Conservation (phyloP, 106 monocot genomes). For the Dendrobium huoshanense region DNA sequence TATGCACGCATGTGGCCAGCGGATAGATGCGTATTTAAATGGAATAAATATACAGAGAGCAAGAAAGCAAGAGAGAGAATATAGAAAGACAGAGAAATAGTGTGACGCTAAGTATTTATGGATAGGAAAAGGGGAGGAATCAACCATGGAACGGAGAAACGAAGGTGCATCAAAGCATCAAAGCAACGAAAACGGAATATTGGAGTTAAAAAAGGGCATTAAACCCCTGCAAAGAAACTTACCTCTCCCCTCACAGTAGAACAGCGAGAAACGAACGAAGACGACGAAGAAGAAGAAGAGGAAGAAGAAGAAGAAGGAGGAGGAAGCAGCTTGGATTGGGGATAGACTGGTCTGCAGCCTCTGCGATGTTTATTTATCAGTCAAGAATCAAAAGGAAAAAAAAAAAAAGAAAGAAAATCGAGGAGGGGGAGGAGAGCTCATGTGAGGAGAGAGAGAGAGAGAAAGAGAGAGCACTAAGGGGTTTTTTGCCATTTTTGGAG, state of each 20-base stretch:
- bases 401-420: background rate
- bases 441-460: background rate
- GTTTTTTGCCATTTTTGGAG: slow-evolving; percentile 4
- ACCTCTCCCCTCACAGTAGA: background rate
- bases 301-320: background rate
- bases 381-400: too few relatives aligned
- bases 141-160: slow-evolving; percentile 20
- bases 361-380: background rate
- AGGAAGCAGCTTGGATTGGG: background rate
- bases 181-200: slow-evolving; percentile 9
- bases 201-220: background rate
- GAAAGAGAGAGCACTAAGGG: background rate
- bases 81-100: slow-evolving; percentile 5
- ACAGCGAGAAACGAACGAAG: background rate
- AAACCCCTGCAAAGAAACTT: slow-evolving; percentile 1
- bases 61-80: slow-evolving; percentile 10
- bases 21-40: slow-evolving; percentile 8
- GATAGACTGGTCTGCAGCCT: background rate
- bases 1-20: slow-evolving; percentile 2
- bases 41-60: background rate
- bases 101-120: slow-evolving; percentile 9
- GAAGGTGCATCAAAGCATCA: slow-evolving; percentile 7
- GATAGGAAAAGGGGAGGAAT: slow-evolving; percentile 5
- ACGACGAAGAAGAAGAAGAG: background rate
- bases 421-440: background rate